Evolutionary conservation across 2,329 filamentous ascomycete species (phyloP), one percentile per base, ranked within the genome.

Genomic region (Aureobasidium sp.): DNA sequence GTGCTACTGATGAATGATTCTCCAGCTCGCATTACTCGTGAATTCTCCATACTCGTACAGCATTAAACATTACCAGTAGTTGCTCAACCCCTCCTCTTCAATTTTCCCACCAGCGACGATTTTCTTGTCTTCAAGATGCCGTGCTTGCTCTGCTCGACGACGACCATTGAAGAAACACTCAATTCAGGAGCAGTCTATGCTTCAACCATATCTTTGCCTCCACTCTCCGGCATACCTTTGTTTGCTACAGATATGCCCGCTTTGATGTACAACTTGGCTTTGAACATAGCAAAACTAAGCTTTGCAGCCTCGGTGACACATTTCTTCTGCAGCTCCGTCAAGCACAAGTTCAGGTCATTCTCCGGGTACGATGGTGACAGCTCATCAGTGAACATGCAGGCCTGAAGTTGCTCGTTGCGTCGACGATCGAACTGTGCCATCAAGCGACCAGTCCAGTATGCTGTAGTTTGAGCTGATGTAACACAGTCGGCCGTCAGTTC

Each of bases 281-380:
- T 51, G 48, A 51, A 51, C 35, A 41, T 41, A 7, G 35, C 48
- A n/a, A 51, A 51, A 14, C 48, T 41, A 6, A 51, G n/a, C 21
- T 16, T 51, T 12, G 48, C 48, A 17, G 37, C 27, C 14, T 51
- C 48, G 3, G 48, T 51, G 19, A 34, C 48, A 32, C 48, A 51
- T 8, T 40, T 51, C 2, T 32, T 41, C 37, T 51, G 37, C 19
- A 51, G n/a, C 19, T 40, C 48, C 6, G n/a, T 34, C 34, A 51
- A 12, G 16, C 48, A 51, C 4, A 16, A 7, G 8, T 41, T 22
- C 14, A 51, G 14, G 14, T 51, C 27, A 12, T 32, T 37, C 17
- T 51, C 35, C 19, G 16, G 16, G n/a, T 37, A 41, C 7, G 48
- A 8, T 3, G 14, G 6, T 7, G 7, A 16, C 3, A 21, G 17